A percentile compares a stretch with the other conserved stretches of the same genome.
Conservation (phyloP, 225 moss, liverwort and hornwort species). For the Pleurozium schreberi region DNA sequence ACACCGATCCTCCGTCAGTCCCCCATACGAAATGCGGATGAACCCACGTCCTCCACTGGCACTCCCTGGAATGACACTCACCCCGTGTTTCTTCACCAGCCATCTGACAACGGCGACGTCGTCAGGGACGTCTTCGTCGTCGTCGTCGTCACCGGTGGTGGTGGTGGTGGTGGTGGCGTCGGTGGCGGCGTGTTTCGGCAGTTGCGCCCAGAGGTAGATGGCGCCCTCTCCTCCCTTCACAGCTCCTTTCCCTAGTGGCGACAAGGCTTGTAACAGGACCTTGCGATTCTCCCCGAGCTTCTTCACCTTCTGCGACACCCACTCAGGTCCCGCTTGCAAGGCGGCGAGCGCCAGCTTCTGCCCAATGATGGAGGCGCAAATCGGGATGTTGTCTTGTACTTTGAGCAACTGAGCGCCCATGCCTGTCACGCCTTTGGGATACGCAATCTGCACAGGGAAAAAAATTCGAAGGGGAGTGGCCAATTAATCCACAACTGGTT, state of each 20-base stretch:
- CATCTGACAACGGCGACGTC: conserved; percentile 70
- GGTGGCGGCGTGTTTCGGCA: conserved; percentile 24
- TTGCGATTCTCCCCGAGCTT: conserved; percentile 43
- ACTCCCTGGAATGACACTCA: conserved; percentile 91
- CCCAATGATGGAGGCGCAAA: conserved; percentile 87
- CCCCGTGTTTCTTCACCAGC: conserved; percentile 72
- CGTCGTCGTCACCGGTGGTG: neutral
- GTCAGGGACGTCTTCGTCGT: conserved; percentile 2
- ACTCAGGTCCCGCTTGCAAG: conserved; percentile 55
- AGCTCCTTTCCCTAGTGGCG: conserved; percentile 55
- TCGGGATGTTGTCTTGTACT: conserved; percentile 99
- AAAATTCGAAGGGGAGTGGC: neutral
- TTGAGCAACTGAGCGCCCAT: conserved; percentile 82
- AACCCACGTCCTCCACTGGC: conserved; percentile 82
- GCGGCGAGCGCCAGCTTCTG: conserved; percentile 77
- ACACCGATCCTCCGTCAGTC: conserved; percentile 48
- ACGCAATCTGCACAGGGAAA: conserved; percentile 81
- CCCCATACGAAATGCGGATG: conserved; percentile 75
- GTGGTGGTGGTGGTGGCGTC: neutral
- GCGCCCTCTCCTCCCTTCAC: conserved; percentile 97
- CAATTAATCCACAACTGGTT: neutral
- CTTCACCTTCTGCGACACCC: conserved; percentile 68
- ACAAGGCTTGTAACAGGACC: conserved; percentile 50
- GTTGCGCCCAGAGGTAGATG: conserved; percentile 84
- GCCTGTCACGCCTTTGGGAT: conserved; percentile 58